phyloP scores from a whole-genome alignment of 2,329 filamentous ascomycete species.

The Fusarium sp. region DNA sequence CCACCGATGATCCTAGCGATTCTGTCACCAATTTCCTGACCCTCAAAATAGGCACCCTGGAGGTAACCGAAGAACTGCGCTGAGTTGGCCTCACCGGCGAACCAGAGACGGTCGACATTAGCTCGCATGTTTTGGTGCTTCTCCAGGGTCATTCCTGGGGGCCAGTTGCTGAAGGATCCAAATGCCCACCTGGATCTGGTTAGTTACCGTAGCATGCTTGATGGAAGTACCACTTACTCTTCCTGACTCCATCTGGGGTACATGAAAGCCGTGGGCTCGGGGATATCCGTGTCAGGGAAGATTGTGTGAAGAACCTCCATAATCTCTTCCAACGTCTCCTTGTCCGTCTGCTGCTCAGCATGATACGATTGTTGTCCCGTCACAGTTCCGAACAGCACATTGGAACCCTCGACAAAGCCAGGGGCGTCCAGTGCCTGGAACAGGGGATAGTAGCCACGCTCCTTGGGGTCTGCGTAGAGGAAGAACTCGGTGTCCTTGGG shows the following conservation, averaged over 20 bases:
- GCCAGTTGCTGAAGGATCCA: slow-evolving; percentile 78
- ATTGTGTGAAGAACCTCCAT: slow-evolving; percentile 70
- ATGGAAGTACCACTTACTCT: slow-evolving; percentile 27
- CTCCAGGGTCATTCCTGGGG: slow-evolving; percentile 70
- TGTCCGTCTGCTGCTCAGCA: slow-evolving; percentile 70
- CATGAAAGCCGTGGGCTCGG: slow-evolving; percentile 70
- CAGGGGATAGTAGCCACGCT: slow-evolving; percentile 63
- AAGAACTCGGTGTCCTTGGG: slow-evolving; percentile 57
- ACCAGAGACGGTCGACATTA: slow-evolving; percentile 72
- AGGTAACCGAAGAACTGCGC: slow-evolving; percentile 74
- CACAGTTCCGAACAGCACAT: slow-evolving; percentile 73
- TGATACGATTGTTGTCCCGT: slow-evolving; percentile 53
- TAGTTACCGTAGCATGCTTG: not conserved
- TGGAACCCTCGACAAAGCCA: slow-evolving; percentile 70
- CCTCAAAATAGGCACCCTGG: slow-evolving; percentile 72
- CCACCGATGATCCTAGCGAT: slow-evolving; percentile 49
- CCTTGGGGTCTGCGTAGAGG: slow-evolving; percentile 57
- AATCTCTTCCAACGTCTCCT: slow-evolving; percentile 66
- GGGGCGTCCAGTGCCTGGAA: slow-evolving; percentile 72
- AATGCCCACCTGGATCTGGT: slow-evolving; percentile 55
- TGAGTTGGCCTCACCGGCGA: slow-evolving; percentile 74
- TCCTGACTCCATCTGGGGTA: slow-evolving; percentile 60
- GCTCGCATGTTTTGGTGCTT: slow-evolving; percentile 76
- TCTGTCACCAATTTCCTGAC: slow-evolving; percentile 60
- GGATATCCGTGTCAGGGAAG: slow-evolving; percentile 68